A percentile compares a stretch with the other conserved stretches of the same genome.
Evolutionary conservation across 345 rosid genomes (phyloP).

Genomic region (Trapa incisa): DNA sequence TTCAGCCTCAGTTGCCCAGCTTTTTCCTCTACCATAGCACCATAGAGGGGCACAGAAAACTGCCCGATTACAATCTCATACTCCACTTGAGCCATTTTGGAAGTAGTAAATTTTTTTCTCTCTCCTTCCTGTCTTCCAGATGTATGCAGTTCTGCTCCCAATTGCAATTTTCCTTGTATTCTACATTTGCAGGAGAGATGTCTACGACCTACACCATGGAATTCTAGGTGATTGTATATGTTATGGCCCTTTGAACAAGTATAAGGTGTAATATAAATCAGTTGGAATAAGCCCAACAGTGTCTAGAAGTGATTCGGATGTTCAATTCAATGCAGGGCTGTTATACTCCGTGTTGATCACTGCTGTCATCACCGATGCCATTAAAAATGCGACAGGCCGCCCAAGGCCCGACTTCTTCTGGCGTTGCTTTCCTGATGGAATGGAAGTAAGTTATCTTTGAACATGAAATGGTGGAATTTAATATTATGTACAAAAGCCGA

Average conservation of each 20-base stretch:
- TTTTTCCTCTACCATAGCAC: background rate
- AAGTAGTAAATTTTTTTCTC: constrained; percentile 5
- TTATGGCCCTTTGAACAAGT: constrained; percentile 1
- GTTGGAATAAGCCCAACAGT: constrained; percentile 3
- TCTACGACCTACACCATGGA: constrained; percentile 89
- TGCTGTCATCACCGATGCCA: constrained; percentile 61
- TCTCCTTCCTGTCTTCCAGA: constrained; percentile 19
- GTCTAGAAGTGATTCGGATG: background rate
- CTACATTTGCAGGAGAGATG: constrained; percentile 56
- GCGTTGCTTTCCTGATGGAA: constrained; percentile 96
- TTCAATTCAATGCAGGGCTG: constrained; percentile 39
- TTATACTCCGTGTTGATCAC: constrained; percentile 56
- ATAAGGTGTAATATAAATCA: background rate
- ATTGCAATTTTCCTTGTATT: constrained; percentile 37
- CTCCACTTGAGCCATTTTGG: background rate
- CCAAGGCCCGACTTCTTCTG: constrained; percentile 96
- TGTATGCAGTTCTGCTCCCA: constrained; percentile 53
- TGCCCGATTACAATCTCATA: background rate
- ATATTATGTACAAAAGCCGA: background rate
- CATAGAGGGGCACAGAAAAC: background rate
- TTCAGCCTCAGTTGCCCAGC: background rate
- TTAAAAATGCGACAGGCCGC: constrained; percentile 70
- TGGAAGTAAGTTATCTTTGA: constrained; percentile 33
- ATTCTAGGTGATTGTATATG: constrained; percentile 38
- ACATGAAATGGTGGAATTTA: background rate